phyloP scores from a whole-genome alignment of 2,329 filamentous ascomycete genomes.

The Botryotinia calthae region DNA sequence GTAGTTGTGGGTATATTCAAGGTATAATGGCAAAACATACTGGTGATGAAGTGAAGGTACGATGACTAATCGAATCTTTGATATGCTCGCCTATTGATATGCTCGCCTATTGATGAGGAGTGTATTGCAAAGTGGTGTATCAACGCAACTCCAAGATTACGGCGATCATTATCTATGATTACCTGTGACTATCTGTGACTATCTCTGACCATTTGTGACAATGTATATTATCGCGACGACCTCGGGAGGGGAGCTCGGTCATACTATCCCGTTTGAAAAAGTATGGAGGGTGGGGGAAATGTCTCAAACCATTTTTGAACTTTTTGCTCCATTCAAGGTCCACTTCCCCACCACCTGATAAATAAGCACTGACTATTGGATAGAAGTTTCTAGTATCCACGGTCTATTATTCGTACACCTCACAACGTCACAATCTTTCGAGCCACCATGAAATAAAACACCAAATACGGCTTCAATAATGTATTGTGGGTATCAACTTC shows the following conservation, averaged over 20 bases:
- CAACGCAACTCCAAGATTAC: not conserved
- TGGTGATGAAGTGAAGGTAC: not conserved
- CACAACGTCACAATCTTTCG: not conserved
- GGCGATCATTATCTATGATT: not conserved
- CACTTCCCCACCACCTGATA: not conserved
- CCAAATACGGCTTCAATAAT: not conserved
- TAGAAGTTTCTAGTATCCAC: not conserved
- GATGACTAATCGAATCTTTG: not conserved
- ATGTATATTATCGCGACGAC: not conserved
- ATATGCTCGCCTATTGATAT: not conserved
- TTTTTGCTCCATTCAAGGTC: not conserved
- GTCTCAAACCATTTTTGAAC: not conserved
- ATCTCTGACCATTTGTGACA: not conserved
- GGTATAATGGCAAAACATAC: not conserved
- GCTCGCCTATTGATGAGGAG: not conserved
- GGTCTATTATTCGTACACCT: not conserved
- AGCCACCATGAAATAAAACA: not conserved
- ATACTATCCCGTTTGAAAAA: not conserved
- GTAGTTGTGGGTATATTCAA: not conserved
- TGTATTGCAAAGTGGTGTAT: not conserved
- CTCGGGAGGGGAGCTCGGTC: not conserved
- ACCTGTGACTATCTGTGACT: not conserved
- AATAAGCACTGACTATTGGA: not conserved
- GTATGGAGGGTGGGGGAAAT: not conserved
- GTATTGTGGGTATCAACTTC: not conserved